phyloP scores from a whole-genome alignment of 352 stramenopile genomes.

The Phytophthora pinifolia region DNA sequence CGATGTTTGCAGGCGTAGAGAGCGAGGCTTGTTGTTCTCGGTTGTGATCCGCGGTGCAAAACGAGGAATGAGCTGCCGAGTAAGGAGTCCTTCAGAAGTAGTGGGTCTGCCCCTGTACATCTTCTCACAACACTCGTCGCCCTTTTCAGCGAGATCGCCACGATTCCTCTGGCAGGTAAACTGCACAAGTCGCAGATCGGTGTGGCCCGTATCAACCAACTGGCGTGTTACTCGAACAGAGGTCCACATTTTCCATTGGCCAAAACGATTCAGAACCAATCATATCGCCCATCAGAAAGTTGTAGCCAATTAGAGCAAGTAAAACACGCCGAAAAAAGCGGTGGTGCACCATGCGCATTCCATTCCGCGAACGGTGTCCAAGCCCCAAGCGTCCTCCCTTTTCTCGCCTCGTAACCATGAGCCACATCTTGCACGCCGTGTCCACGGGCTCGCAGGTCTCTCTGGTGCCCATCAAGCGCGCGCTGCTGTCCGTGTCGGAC shows the following conservation, averaged over 20 bases:
- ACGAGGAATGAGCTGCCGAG: not conserved
- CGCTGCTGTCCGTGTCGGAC: constrained; percentile 99
- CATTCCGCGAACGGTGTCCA: constrained; percentile 19
- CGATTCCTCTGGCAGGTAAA: not conserved
- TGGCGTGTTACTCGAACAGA: not conserved
- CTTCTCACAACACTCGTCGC: no score
- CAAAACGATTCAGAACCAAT: not conserved
- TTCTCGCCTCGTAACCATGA: constrained; percentile 40
- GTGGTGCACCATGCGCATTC: constrained; percentile 12
- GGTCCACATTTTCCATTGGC: not conserved
- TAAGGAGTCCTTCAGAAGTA: no score
- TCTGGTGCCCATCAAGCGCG: constrained; percentile 93
- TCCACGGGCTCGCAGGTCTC: constrained; percentile 56
- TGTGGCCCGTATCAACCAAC: not conserved
- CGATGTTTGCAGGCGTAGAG: no score
- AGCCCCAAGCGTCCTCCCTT: constrained; percentile 12
- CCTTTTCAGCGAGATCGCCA: constrained; percentile 1
- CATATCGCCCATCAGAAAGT: not conserved
- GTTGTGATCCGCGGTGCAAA: not conserved
- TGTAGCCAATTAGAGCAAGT: constrained; percentile 22
- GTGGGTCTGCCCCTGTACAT: no score
- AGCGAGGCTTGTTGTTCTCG: no score
- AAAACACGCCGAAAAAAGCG: constrained; percentile 21
- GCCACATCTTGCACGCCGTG: constrained; percentile 83
- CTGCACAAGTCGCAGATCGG: constrained; percentile 16